Percentiles rank a stretch among this genome's conserved stretches.
Evolutionary conservation across 352 stramenopile species (phyloP).

Genomic region (Phytophthora lateralis): DNA sequence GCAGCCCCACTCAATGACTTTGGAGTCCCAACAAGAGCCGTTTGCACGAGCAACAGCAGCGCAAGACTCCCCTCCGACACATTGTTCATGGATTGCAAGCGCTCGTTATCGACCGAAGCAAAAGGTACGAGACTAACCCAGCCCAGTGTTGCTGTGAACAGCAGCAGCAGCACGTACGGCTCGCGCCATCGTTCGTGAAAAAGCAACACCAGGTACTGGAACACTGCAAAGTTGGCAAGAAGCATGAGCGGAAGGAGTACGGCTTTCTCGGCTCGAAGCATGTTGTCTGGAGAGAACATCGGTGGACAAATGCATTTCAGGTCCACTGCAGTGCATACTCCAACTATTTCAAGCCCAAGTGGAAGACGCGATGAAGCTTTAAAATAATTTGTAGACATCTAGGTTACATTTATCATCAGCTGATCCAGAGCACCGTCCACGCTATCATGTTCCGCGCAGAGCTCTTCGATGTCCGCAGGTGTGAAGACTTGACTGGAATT

Average conservation of each 20-base stretch:
- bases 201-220: constrained; percentile 41
- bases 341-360: constrained; percentile 3
- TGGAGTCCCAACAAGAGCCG: constrained; percentile 7
- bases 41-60: constrained; percentile 41
- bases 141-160: constrained; percentile 9
- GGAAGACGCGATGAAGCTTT: neutral
- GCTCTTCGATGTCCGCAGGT: constrained; percentile 49
- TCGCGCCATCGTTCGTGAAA: constrained; percentile 33
- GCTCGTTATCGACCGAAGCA: constrained; percentile 3
- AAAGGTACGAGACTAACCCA: constrained; percentile 31
- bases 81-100: constrained; percentile 32
- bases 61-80: constrained; percentile 38
- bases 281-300: constrained; percentile 2
- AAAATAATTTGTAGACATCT: neutral
- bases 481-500: constrained; percentile 20
- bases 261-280: constrained; percentile 11
- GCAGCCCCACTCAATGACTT: neutral
- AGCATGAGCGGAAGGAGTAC: constrained; percentile 31
- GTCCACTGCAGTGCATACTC: neutral
- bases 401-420: neutral
- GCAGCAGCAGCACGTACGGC: constrained; percentile 25
- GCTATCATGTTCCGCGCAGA: constrained; percentile 49
- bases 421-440: constrained; percentile 33
- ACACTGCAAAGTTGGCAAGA: constrained; percentile 38
- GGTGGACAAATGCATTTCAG: neutral